These are phyloP conservation scores for Lachancea mirantina DNA, from an alignment of 805 yeast species.

Conservation along the genomic window DNA sequence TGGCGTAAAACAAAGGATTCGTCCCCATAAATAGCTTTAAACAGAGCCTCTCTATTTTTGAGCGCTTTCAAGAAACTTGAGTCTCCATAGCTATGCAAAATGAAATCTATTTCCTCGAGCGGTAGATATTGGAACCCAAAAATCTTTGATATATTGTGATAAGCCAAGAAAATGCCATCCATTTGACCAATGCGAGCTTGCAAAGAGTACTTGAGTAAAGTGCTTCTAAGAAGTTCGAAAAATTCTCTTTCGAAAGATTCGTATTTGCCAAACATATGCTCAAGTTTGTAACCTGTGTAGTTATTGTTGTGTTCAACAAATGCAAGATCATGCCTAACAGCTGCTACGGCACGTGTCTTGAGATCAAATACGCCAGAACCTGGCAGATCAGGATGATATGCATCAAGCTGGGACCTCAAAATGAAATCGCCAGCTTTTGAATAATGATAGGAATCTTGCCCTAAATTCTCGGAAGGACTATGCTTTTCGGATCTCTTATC, in stretches of 20 bases:
- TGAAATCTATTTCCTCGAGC: conserved; percentile 58
- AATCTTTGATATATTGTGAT: conserved; percentile 70
- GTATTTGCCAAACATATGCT: conserved; percentile 50
- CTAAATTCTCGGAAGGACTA: conserved; percentile 8
- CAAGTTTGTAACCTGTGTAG: conserved; percentile 62
- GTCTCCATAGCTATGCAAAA: conserved; percentile 44
- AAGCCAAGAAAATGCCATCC: conserved; percentile 94
- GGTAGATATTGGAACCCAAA: conserved; percentile 92
- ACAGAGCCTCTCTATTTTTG: conserved; percentile 12
- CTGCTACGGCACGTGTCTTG: conserved; percentile 85
- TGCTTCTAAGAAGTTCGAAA: conserved; percentile 65
- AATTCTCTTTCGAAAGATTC: conserved; percentile 83
- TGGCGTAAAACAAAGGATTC: conserved; percentile 18
- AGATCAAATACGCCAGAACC: conserved; percentile 90
- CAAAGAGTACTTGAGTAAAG: conserved; percentile 74
- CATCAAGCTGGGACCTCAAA: conserved; percentile 87
- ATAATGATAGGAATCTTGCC: conserved; percentile 56
- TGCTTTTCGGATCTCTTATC: conserved; percentile 11
- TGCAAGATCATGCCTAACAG: conserved; percentile 71
- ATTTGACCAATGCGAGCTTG: conserved; percentile 94
- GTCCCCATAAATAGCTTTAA: conserved; percentile 17
- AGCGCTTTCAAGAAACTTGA: conserved; percentile 11
- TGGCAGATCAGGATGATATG: conserved; percentile 67
- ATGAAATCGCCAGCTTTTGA: conserved; percentile 60
- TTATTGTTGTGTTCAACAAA: conserved; percentile 46